Evolutionary conservation across 2,329 filamentous ascomycete species (phyloP), one percentile per base, ranked within the genome.

Genomic region (Pseudogymnoascus sp.): DNA sequence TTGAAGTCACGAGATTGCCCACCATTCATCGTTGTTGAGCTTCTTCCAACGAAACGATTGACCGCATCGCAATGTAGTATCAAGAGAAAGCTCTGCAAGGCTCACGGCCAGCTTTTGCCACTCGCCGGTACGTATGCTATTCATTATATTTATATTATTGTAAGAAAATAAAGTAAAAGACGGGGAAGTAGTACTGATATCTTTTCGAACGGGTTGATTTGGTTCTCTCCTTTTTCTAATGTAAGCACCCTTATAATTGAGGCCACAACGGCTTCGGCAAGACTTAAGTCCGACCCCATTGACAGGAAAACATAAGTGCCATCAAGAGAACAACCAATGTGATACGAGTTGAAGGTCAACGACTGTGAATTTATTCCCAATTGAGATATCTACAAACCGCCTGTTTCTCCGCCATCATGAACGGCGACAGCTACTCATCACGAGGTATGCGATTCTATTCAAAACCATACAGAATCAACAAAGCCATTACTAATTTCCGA

Each of bases 41-140:
- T 92, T 92, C 65, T 88, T 88, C 94, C 94, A 99, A 78, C 93
- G 87, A 70, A 99, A 99, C 0, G 93, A 96, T 74, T 99, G 94
- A 3, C 94, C 94, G 73, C 94, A 99, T 65, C 93, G 87, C 35
- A 99, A 79, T 0, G 92, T 96, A 0, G 93, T 99, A 70, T 96
- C 91, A 67, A 99, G 92, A 73, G 91, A 97, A 3, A 99, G 83
- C 73, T 99, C 94, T 3, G 87, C 84, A 35, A 96, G 77, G 65
- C 81, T 89, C 41, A 97, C 78, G 23, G 94, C 92, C 68, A 99
- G 78, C 77, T 90, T 95, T 67, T 85, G 85, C 94, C 94, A 99
- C 72, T 91, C 89, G 14, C 87, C 81, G n/a, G 85, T 78, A 31
- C 80, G 81, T 59, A 72, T 38, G 63, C 65, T 70, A 12, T 63